Evolutionary conservation across 1,284 basidiomycete species (phyloP).

Genomic region (Malassezia sympodialis): DNA sequence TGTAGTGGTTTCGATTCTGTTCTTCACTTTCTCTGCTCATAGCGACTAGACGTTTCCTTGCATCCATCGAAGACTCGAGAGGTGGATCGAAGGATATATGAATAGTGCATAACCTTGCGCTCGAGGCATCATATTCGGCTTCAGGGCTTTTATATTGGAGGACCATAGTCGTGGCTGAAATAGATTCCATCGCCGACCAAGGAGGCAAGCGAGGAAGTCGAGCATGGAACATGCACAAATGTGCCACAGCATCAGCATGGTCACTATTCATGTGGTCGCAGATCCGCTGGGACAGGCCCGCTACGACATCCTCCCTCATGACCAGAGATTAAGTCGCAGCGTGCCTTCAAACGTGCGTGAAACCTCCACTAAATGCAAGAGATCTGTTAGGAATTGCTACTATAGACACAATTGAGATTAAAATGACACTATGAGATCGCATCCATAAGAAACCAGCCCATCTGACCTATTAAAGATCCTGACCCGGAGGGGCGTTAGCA

Average conservation of each 20-base stretch:
- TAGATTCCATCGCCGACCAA: conserved; percentile 8
- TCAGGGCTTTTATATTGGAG: background rate
- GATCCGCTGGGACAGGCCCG: conserved; percentile 4
- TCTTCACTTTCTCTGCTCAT: conserved; percentile 8
- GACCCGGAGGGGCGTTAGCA: conserved; percentile 38
- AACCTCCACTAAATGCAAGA: background rate
- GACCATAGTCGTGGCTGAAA: background rate
- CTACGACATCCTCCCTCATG: background rate
- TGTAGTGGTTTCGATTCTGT: background rate
- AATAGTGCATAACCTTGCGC: background rate
- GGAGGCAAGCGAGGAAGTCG: background rate
- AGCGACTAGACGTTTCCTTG: conserved; percentile 7
- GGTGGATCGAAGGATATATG: conserved; percentile 11
- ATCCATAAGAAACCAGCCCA: background rate
- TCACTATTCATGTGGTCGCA: conserved; percentile 17
- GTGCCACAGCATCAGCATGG: conserved; percentile 12
- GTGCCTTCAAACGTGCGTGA: background rate
- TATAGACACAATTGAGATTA: background rate
- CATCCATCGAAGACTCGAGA: conserved; percentile 1
- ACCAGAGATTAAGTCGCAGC: background rate
- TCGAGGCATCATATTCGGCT: background rate
- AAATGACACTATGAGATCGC: background rate
- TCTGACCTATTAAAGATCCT: conserved; percentile 7
- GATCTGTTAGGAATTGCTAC: background rate
- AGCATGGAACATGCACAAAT: conserved; percentile 10